A percentile compares a stretch with the other conserved stretches of the same genome.
phyloP scores from a whole-genome alignment of 768 basidiomycete genomes.

The Auricularia heimuer region DNA sequence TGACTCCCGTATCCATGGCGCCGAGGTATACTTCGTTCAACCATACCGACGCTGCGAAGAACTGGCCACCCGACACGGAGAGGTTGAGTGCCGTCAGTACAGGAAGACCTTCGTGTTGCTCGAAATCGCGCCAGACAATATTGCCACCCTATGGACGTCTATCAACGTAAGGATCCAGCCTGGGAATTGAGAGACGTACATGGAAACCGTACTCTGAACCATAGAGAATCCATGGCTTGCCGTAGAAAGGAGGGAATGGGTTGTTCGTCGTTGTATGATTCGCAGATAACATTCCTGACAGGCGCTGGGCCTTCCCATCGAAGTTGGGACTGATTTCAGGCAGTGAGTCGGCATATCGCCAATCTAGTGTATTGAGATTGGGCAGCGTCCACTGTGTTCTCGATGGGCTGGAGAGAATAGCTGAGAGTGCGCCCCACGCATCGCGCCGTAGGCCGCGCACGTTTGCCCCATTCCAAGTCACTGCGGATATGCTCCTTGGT shows the following conservation, averaged over 20 bases:
- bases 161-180: not conserved
- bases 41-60: not conserved
- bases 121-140: not conserved
- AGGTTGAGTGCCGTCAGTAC: not conserved
- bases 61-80: not conserved
- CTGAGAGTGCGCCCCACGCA: slow-evolving; percentile 10
- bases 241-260: slow-evolving; percentile 14
- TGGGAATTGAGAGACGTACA: slow-evolving; percentile 1
- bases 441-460: slow-evolving; percentile 7
- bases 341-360: slow-evolving; percentile 19
- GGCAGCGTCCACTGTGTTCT: slow-evolving; percentile 9
- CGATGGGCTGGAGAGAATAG: slow-evolving; percentile 6
- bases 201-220: slow-evolving; percentile 18
- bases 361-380: slow-evolving; percentile 12
- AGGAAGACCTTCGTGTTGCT: not conserved
- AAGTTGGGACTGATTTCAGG: slow-evolving; percentile 19
- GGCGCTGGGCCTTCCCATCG: slow-evolving; percentile 16
- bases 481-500: slow-evolving; percentile 8
- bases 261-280: slow-evolving; percentile 19
- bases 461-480: slow-evolving; percentile 20
- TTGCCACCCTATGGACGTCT: not conserved
- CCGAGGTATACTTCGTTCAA: not conserved
- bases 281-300: slow-evolving; percentile 11
- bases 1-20: not conserved
- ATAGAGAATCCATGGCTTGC: slow-evolving; percentile 15